A percentile compares a stretch with the other conserved stretches of the same genome.
Conservation (phyloP, 352 stramenopile species). For the Pythium rishiriense region DNA sequence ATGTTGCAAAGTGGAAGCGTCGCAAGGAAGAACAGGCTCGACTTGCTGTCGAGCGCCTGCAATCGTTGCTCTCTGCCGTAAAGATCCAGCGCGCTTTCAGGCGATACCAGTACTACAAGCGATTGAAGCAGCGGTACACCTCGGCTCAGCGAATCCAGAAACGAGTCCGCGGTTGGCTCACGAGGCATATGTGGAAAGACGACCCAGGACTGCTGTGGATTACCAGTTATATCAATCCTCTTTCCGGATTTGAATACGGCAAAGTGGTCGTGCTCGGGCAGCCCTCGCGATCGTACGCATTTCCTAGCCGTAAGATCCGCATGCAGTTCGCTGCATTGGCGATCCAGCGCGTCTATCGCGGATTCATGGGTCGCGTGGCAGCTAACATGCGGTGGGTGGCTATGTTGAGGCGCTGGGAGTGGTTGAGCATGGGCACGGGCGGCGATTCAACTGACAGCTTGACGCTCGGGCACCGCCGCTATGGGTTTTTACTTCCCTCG, state of each 20-base stretch:
- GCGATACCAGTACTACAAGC: conserved; percentile 40
- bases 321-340: conserved; percentile 32
- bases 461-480: conserved; percentile 50
- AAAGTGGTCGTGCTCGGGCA: conserved; percentile 43
- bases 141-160: conserved; percentile 55
- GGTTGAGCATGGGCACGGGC: conserved; percentile 46
- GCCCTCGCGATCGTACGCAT: conserved; percentile 52
- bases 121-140: conserved; percentile 50
- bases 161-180: conserved; percentile 62
- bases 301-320: conserved; percentile 45
- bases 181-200: conserved; percentile 59
- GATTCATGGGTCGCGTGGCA: conserved; percentile 46
- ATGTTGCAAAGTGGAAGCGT: conserved; percentile 46
- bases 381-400: conserved; percentile 65
- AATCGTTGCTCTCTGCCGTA: conserved; percentile 43
- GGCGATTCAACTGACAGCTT: conserved; percentile 40
- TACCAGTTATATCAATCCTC: conserved; percentile 39
- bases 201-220: conserved; percentile 52
- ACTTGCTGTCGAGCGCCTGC: conserved; percentile 40
- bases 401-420: conserved; percentile 78
- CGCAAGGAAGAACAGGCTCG: conserved; percentile 33
- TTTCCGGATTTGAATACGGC: conserved; percentile 51
- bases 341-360: conserved; percentile 60
- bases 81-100: conserved; percentile 71
- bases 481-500: conserved; percentile 59